phyloP scores from a whole-genome alignment of 257 asterid species.

The Solanum okadae region DNA sequence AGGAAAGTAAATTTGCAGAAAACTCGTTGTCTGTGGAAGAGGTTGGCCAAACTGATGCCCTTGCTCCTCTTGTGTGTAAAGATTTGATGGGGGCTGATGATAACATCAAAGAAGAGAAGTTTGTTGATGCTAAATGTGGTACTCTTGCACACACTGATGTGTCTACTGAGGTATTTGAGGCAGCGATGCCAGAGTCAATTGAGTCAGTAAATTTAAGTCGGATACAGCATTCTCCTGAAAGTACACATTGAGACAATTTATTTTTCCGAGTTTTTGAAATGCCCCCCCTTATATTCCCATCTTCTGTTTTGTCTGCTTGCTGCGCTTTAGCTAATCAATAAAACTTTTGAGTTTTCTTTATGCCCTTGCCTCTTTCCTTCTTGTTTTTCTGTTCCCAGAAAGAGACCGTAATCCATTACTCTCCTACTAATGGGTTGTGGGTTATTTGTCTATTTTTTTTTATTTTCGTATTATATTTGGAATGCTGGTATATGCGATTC shows the following conservation, averaged over 20 bases:
- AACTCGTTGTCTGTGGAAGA: slow-evolving; percentile 11
- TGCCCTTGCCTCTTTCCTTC: not conserved
- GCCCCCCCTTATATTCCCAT: slow-evolving; percentile 24
- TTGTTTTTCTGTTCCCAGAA: not conserved
- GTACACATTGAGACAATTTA: slow-evolving; percentile 95
- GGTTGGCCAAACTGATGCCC: slow-evolving; percentile 18
- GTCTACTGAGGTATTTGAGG: slow-evolving; percentile 63
- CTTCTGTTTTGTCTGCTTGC: slow-evolving; percentile 30
- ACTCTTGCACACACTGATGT: slow-evolving; percentile 42
- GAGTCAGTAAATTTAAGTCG: slow-evolving; percentile 79
- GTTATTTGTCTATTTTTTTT: not conserved
- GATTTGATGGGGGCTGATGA: slow-evolving; percentile 10
- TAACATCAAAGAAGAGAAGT: slow-evolving; percentile 16
- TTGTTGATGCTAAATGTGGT: slow-evolving; percentile 45
- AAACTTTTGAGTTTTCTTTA: slow-evolving; percentile 14
- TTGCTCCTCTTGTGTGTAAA: slow-evolving; percentile 7
- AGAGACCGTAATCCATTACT: not conserved
- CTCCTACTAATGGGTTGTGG: not conserved
- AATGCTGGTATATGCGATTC: not conserved
- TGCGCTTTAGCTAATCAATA: slow-evolving; percentile 45
- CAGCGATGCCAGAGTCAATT: slow-evolving; percentile 52
- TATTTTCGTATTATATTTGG: not conserved
- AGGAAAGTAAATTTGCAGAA: slow-evolving; percentile 7
- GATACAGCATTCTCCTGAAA: slow-evolving; percentile 99
- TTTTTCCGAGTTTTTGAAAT: slow-evolving; percentile 46